Percentiles rank a stretch among this genome's conserved stretches.
Conservation (phyloP, 495 filamentous ascomycete species). For the Beverwykella pulmonaria region DNA sequence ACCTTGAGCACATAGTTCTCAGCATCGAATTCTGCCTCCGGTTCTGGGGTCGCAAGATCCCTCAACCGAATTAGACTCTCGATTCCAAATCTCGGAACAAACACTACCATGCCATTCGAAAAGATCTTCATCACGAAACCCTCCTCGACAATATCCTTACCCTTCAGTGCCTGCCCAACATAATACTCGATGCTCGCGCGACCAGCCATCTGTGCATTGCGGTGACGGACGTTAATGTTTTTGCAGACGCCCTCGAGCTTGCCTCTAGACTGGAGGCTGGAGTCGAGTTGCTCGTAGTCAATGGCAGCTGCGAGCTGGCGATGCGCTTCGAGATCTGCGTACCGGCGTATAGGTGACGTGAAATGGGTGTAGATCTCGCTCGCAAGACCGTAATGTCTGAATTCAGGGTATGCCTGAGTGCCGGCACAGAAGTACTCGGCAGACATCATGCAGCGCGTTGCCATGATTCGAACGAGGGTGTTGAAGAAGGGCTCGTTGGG, state of each 20-base stretch:
- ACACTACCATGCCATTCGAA: slow-evolving; percentile 93
- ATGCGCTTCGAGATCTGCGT: slow-evolving; percentile 92
- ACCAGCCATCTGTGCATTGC: slow-evolving; percentile 94
- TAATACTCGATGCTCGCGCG: slow-evolving; percentile 95
- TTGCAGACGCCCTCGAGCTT: slow-evolving; percentile 92
- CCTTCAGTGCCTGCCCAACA: slow-evolving; percentile 92
- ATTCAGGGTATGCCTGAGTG: slow-evolving; percentile 87
- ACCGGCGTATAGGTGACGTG: slow-evolving; percentile 93
- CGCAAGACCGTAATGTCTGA: slow-evolving; percentile 93
- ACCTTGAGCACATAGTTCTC: slow-evolving; percentile 76
- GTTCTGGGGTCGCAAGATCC: slow-evolving; percentile 75
- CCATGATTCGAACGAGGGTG: slow-evolving; percentile 93
- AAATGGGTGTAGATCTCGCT: slow-evolving; percentile 98
- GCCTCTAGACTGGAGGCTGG: slow-evolving; percentile 72
- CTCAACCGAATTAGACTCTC: slow-evolving; percentile 84
- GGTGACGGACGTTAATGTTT: slow-evolving; percentile 96
- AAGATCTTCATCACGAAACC: slow-evolving; percentile 97
- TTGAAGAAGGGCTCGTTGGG: slow-evolving; percentile 94
- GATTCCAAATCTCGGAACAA: slow-evolving; percentile 93
- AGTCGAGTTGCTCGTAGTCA: slow-evolving; percentile 79
- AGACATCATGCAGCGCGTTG: slow-evolving; percentile 98
- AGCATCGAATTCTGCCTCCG: slow-evolving; percentile 75
- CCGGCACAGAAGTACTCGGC: slow-evolving; percentile 97
- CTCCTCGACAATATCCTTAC: slow-evolving; percentile 78
- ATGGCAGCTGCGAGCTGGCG: slow-evolving; percentile 94